Conservation (phyloP, 2,329 filamentous ascomycete genomes). For the Cordyceps fumosorosea region DNA sequence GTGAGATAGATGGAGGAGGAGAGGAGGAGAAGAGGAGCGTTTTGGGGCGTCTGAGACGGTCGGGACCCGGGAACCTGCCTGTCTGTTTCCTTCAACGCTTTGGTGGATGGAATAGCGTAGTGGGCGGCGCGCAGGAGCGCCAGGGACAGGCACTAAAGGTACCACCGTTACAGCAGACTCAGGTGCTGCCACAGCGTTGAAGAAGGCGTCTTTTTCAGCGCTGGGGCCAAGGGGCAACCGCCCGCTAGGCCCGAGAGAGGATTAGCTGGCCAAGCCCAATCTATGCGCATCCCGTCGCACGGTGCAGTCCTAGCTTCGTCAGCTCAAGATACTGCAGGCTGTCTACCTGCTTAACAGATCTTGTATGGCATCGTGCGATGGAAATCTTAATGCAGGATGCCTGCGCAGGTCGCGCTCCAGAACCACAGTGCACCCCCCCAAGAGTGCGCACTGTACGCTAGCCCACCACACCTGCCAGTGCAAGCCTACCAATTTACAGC, state of each 20-base stretch:
- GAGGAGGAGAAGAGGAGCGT: not conserved
- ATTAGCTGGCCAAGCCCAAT: not conserved
- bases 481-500: not conserved
- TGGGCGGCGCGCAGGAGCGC: not conserved
- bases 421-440: not conserved
- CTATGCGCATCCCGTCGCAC: not conserved
- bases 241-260: not conserved
- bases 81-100: not conserved
- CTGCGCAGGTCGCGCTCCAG: not conserved
- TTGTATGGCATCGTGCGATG: fast-evolving
- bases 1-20: not conserved
- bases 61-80: not conserved
- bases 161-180: not conserved
- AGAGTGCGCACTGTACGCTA: not conserved
- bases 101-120: not conserved
- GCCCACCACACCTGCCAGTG: not conserved
- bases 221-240: not conserved
- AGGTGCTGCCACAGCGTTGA: slow-evolving; percentile 4
- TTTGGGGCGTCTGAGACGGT: not conserved
- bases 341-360: not conserved
- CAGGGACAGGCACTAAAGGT: not conserved
- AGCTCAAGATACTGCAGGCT: not conserved
- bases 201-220: not conserved
- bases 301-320: not conserved
- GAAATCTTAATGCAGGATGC: not conserved